These are phyloP conservation scores for Daldinia decipiens DNA, from an alignment of 495 filamentous ascomycete species.

Conservation along the genomic window DNA sequence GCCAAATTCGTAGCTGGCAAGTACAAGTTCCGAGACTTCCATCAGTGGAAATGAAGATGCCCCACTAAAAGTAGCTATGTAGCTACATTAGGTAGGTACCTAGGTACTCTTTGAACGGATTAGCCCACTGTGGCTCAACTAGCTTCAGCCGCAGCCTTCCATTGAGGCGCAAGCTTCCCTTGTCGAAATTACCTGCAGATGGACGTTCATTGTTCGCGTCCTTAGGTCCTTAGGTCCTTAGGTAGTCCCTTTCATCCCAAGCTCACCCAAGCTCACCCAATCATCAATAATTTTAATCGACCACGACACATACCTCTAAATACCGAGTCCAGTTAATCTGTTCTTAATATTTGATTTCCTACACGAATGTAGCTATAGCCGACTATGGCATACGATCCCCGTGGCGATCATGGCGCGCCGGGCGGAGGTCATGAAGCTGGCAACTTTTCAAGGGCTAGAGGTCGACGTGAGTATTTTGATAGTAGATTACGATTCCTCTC, in stretches of 20 bases:
- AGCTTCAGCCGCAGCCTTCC: conserved; percentile 31
- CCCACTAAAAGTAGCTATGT: conserved; percentile 8
- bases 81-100: too few relatives aligned
- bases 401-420: conserved; percentile 51
- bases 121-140: conserved; percentile 13
- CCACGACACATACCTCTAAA: conserved; percentile 1
- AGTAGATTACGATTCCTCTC: background rate
- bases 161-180: conserved; percentile 24
- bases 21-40: background rate
- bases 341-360: background rate
- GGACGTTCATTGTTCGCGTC: conserved; percentile 19
- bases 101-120: background rate
- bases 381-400: conserved; percentile 58
- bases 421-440: conserved; percentile 53
- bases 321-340: background rate
- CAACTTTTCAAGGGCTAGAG: conserved; percentile 53
- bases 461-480: conserved; percentile 55
- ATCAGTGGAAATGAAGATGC: background rate
- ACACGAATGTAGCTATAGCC: conserved; percentile 24
- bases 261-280: conserved; percentile 25
- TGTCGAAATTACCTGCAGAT: conserved; percentile 30
- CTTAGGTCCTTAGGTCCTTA: background rate
- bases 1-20: conserved; percentile 6
- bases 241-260: conserved; percentile 17
- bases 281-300: conserved; percentile 17